Base-by-base conservation (phyloP, 495 filamentous ascomycete species). In the Hyphodiscus hymeniophilus region DNA sequence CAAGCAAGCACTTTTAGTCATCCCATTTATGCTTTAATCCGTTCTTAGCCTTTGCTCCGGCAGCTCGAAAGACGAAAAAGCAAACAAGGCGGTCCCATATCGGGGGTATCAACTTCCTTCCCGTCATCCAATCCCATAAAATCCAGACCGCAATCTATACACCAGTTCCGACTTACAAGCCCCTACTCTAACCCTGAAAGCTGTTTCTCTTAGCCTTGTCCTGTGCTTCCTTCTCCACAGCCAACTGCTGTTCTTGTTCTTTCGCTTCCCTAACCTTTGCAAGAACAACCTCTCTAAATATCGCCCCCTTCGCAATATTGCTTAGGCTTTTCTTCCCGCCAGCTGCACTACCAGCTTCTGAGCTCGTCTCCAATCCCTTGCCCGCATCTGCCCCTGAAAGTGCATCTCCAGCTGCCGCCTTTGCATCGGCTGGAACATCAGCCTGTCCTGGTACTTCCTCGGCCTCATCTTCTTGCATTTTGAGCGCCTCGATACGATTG, bases 241-340 rank as follows among this genome's bases (percentile, higher is more conserved):
- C 80, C 53, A 81, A 69, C 28, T 79, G 77, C 64, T 89, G 81
- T 60, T 95, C 85, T 48, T 82, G 71, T 54, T 87, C 82, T 75
- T 94, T 96, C 75, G 84, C 84, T 63, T 98, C 91, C 34, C 84
- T 77, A 18, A 96, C 89, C 70, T 97, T 97, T 41, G 92, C 94
- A 15, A 98, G 71, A 1, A 97, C 94, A n/a, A 98, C 87, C 61
- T 96, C 92, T 48, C 87, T 77, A 76, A 98, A 97, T 60, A 97
- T 96, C 22, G 88, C 92, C 23, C 86, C 82, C 60, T 86, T 87
- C 50, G 89, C 88, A 57, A 85, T 68, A 56, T 79, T 84, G 52
- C 78, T 84, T 22, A 96, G 69, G 48, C 76, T 80, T 44, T 78
- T 73, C 66, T 84, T 85, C 55, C 78, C 76, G n/a, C 58, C 60